Percentiles rank a stretch among this genome's conserved stretches.
These are phyloP conservation scores for Neohortaea acidophila DNA, from an alignment of 495 filamentous ascomycete genomes.

Conservation along the genomic window DNA sequence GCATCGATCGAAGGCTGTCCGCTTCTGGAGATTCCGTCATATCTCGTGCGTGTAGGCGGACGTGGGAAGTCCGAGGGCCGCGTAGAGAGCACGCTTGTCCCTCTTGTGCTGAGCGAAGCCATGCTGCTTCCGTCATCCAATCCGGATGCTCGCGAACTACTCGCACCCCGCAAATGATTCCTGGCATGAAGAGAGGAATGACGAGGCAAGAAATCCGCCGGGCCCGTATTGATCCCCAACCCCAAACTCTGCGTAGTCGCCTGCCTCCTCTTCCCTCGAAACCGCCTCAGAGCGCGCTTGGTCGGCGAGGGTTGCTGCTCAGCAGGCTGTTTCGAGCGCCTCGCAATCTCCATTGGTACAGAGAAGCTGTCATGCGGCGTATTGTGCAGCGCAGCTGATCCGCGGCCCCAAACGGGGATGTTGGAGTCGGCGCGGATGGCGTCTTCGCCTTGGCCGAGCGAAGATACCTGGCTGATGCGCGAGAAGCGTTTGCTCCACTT, in stretches of 20 bases:
- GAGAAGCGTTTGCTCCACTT: constrained; percentile 14
- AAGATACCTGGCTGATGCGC: constrained; percentile 14
- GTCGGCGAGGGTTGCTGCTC: constrained; percentile 15
- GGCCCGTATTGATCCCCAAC: constrained; percentile 11
- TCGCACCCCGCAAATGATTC: constrained; percentile 1
- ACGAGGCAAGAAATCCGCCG: not conserved
- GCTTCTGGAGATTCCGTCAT: constrained; percentile 5
- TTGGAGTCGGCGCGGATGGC: constrained; percentile 19
- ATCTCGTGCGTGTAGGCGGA: constrained; percentile 10
- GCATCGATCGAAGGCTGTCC: constrained; percentile 12
- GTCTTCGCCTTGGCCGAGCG: constrained; percentile 19
- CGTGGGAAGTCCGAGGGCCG: constrained; percentile 19
- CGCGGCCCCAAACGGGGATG: constrained; percentile 20
- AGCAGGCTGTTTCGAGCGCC: constrained; percentile 16
- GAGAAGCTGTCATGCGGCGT: constrained; percentile 25
- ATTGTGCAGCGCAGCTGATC: constrained; percentile 16
- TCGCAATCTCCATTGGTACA: constrained; percentile 23
- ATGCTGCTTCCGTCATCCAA: constrained; percentile 17
- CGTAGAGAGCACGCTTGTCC: constrained; percentile 22
- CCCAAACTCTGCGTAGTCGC: constrained; percentile 10
- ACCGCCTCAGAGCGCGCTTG: constrained; percentile 12
- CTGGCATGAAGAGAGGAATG: constrained; percentile 8
- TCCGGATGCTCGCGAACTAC: constrained; percentile 8
- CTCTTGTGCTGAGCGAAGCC: constrained; percentile 18
- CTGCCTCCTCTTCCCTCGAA: constrained; percentile 6